phyloP scores from a whole-genome alignment of 2,329 filamentous ascomycete species.

The Sporothrix luriei region DNA sequence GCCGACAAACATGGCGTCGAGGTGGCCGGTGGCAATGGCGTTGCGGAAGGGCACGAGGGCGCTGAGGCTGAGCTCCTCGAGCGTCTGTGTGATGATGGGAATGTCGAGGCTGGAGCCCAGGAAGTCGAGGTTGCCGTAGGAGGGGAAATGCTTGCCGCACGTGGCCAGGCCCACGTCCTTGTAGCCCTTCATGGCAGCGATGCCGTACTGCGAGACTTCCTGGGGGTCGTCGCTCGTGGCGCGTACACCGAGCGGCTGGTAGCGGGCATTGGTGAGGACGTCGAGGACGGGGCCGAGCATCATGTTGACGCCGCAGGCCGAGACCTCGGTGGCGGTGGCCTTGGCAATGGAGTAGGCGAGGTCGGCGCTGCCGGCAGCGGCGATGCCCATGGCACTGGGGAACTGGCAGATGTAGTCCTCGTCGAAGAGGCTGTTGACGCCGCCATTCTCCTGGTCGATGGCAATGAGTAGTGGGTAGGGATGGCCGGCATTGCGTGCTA shows the following conservation, averaged over 20 bases:
- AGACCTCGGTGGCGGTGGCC: slow-evolving; percentile 88
- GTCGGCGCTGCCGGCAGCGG: slow-evolving; percentile 83
- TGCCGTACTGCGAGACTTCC: slow-evolving; percentile 89
- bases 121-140: slow-evolving; percentile 93
- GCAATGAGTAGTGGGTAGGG: slow-evolving; percentile 86
- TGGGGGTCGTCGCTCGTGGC: slow-evolving; percentile 92
- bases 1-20: slow-evolving; percentile 95
- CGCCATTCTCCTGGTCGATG: slow-evolving; percentile 95
- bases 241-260: slow-evolving; percentile 86
- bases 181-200: slow-evolving; percentile 88
- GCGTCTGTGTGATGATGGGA: slow-evolving; percentile 90
- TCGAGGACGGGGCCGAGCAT: slow-evolving; percentile 93
- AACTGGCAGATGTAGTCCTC: slow-evolving; percentile 96
- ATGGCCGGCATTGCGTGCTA: slow-evolving; percentile 87
- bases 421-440: slow-evolving; percentile 94
- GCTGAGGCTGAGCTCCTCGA: slow-evolving; percentile 90
- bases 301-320: slow-evolving; percentile 91
- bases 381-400: slow-evolving; percentile 93
- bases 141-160: slow-evolving; percentile 95
- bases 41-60: slow-evolving; percentile 90
- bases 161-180: slow-evolving; percentile 87
- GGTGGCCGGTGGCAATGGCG: slow-evolving; percentile 75
- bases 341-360: slow-evolving; percentile 88
- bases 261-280: slow-evolving; percentile 88
- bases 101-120: slow-evolving; percentile 88